Conservation (phyloP, 805 yeast genomes). For the Nakazawaea populi region DNA sequence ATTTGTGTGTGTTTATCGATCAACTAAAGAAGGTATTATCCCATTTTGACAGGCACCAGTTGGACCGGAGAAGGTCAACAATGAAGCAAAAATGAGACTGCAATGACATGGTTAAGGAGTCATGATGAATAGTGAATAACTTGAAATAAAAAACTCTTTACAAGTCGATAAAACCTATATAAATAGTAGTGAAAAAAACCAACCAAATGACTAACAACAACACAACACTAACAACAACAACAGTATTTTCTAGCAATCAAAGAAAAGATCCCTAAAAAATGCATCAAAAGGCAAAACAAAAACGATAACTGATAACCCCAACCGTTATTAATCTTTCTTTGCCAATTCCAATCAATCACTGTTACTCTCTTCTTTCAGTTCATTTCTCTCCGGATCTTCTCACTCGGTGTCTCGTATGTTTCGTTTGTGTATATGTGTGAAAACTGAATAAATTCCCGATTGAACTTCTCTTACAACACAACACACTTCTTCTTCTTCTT, state of each 20-base stretch:
- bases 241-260: background rate
- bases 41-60: too few relatives aligned
- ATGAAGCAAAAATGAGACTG: background rate
- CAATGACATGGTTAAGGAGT: background rate
- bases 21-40: too few relatives aligned
- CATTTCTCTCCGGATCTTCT: too few relatives aligned
- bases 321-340: too few relatives aligned
- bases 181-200: background rate
- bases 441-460: too few relatives aligned
- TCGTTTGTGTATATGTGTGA: too few relatives aligned
- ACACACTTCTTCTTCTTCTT: slow-evolving; percentile 68
- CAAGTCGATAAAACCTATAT: background rate
- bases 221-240: background rate
- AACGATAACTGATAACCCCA: too few relatives aligned
- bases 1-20: too few relatives aligned
- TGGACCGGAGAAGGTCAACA: too few relatives aligned
- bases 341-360: too few relatives aligned
- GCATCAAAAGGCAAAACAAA: background rate
- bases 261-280: background rate
- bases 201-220: background rate
- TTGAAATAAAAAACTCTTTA: background rate
- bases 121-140: background rate
- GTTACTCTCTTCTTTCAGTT: too few relatives aligned
- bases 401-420: too few relatives aligned
- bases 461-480: slow-evolving; percentile 42